Base-by-base conservation (phyloP, 169 alveolate species). In the Plasmodium ovale region DNA sequence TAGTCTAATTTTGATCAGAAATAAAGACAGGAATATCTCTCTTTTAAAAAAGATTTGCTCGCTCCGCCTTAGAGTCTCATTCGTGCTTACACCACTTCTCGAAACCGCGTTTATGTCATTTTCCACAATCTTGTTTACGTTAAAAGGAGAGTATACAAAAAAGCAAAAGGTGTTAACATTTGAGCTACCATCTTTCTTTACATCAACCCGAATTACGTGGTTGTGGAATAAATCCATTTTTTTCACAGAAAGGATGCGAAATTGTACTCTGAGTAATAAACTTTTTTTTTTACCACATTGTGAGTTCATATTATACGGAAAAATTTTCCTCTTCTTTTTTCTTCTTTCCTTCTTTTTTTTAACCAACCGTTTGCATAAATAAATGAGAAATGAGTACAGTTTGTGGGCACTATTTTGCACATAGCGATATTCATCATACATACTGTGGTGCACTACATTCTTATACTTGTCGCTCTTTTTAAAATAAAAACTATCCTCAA, bases 201-300 rank as follows among this genome's bases (percentile, higher is more conserved):
- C n/a, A 25, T 77, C 77, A 42, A 77, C 77, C 42, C 35, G 27
- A 25, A 77, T 62, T 68, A 77, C 5, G 62, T 77, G 88, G 31
- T 31, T 77, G 47, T 77, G 77, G 44, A 77, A 77, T 31, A 77
- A 44, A 29, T 77, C 37, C 14, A 77, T 68, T 77, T 77, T 77
- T 60, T 62, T 64, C 3, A 62, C 77, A 14, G 39, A 19, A 27
- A 77, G 12, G n/a, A 77, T 77, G 37, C 62, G 10, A 37, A 77
- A 12, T 0, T 33, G 1, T 23, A 23, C 35, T 60, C 44, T 60
- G 33, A 42, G 44, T 53, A 77, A 37, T 60, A 44, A n/a, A 27
- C 68, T 77, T 4, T 10, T 60, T 12, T 35, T 65, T 77, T 77
- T 77, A 16, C 29, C 35, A 25, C 27, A 70, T 21, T 77, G 39